A percentile compares a stretch with the other conserved stretches of the same genome.
Conservation (phyloP, 2,329 filamentous ascomycete genomes). For the Diaporthe eres region DNA sequence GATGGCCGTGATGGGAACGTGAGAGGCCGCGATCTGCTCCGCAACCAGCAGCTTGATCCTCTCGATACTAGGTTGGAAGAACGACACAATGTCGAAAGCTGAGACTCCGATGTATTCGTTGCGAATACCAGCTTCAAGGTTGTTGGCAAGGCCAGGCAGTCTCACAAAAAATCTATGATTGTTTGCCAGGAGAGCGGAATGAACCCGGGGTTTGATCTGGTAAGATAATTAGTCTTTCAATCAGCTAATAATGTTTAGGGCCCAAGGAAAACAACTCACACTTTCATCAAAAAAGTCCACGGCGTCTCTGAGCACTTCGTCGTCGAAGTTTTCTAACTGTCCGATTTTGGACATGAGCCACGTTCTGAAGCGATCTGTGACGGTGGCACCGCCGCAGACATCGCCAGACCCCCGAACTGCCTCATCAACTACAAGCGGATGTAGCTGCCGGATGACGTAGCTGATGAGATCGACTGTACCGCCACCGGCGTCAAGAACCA, state of each 20-base stretch:
- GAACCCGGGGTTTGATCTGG: neutral
- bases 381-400: conserved; percentile 63
- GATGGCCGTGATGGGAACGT: conserved; percentile 45
- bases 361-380: conserved; percentile 63
- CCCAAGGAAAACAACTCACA: neutral
- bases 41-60: conserved; percentile 60
- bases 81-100: conserved; percentile 55
- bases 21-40: conserved; percentile 58
- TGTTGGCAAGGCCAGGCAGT: conserved; percentile 54
- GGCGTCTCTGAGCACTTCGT: conserved; percentile 56
- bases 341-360: conserved; percentile 60
- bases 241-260: neutral
- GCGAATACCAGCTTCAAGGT: conserved; percentile 54
- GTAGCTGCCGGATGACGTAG: conserved; percentile 61
- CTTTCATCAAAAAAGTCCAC: conserved; percentile 49
- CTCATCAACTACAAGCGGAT: conserved; percentile 64
- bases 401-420: conserved; percentile 64
- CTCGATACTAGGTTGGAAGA: conserved; percentile 61
- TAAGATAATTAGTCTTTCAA: neutral
- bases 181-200: neutral
- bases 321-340: conserved; percentile 58
- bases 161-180: conserved; percentile 53
- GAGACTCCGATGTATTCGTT: conserved; percentile 55
- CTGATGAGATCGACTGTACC: conserved; percentile 69
- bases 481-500: conserved; percentile 68